Percentiles rank a stretch among this genome's conserved stretches.
Evolutionary conservation across 768 basidiomycete species (phyloP).

Genomic region (Tricholoma saponaceum): DNA sequence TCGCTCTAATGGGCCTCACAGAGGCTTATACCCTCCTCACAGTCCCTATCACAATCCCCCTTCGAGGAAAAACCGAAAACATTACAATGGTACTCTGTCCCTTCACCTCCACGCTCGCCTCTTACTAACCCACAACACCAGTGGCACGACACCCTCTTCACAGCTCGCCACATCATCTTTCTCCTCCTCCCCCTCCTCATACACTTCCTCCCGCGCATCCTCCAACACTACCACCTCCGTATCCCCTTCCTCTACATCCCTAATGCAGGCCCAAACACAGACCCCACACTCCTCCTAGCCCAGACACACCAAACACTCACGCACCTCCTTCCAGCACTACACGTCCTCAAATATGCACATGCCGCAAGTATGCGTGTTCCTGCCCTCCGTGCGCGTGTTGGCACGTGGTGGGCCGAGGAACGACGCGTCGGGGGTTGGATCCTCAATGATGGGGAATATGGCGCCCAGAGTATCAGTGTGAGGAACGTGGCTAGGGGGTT

Average conservation of each 20-base stretch:
- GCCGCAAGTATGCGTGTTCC: conserved; percentile 55
- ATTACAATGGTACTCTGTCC: conserved; percentile 30
- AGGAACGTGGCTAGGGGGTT: conserved; percentile 41
- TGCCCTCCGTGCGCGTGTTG: conserved; percentile 40
- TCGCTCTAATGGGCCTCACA: conserved; percentile 44
- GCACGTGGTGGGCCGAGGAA: conserved; percentile 56
- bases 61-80: conserved; percentile 12
- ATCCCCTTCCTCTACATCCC: conserved; percentile 23
- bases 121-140: conserved; percentile 17
- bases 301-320: conserved; percentile 30
- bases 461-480: conserved; percentile 24
- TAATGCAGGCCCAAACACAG: conserved; percentile 24
- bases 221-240: conserved; percentile 12
- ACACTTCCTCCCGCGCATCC: conserved; percentile 34
- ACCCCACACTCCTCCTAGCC: conserved; percentile 12
- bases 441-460: conserved; percentile 35
- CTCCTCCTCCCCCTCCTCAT: conserved; percentile 50
- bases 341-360: conserved; percentile 52
- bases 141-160: conserved; percentile 65
- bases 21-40: conserved; percentile 55
- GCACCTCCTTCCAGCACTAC: conserved; percentile 42
- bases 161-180: conserved; percentile 54
- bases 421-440: conserved; percentile 48
- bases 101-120: not conserved
- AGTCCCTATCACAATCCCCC: conserved; percentile 41